Percentiles rank a stretch among this genome's conserved stretches.
phyloP scores from a whole-genome alignment of 192 early-diverging fungal species.

The Linderina pennispora region DNA sequence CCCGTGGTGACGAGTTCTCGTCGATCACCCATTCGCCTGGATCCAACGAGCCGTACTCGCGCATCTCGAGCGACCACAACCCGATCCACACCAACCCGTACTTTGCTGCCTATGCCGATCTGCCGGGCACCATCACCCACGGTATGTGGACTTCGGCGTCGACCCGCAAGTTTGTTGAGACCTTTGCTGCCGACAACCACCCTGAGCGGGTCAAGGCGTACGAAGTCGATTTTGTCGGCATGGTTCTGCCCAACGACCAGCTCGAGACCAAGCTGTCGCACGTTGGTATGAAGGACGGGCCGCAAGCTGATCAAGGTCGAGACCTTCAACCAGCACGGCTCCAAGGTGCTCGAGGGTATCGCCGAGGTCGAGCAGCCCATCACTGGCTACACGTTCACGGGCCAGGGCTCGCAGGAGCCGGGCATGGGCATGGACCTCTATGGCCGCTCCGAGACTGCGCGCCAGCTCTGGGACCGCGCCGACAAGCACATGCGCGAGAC shows the following conservation, averaged over 20 bases:
- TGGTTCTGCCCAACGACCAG: slow-evolving; percentile 88
- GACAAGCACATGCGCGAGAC: slow-evolving; percentile 79
- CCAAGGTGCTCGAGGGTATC: slow-evolving; percentile 71
- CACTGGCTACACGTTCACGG: slow-evolving; percentile 91
- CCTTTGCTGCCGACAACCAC: slow-evolving; percentile 89
- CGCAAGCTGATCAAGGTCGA: slow-evolving; percentile 90
- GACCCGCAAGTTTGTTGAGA: slow-evolving; percentile 92
- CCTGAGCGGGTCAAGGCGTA: slow-evolving; percentile 85
- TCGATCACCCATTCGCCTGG: slow-evolving; percentile 81
- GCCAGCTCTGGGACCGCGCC: slow-evolving; percentile 86
- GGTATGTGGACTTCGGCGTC: slow-evolving; percentile 97
- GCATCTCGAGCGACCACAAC: slow-evolving; percentile 86
- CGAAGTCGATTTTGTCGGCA: slow-evolving; percentile 81
- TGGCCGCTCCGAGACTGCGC: slow-evolving; percentile 70
- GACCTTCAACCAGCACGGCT: slow-evolving; percentile 80
- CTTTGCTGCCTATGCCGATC: slow-evolving; percentile 84
- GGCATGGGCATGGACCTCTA: slow-evolving; percentile 98
- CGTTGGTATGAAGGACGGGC: slow-evolving; percentile 93
- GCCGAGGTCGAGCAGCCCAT: slow-evolving; percentile 92
- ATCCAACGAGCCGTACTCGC: slow-evolving; percentile 85
- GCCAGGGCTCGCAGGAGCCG: slow-evolving; percentile 92
- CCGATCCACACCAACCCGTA: slow-evolving; percentile 95
- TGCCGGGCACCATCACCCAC: slow-evolving; percentile 93
- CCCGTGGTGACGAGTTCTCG: slow-evolving; percentile 72
- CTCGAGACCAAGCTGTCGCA: slow-evolving; percentile 87